These are phyloP conservation scores for Canna indica DNA, from an alignment of 176 grass and related monocot genomes.

Conservation along the genomic window DNA sequence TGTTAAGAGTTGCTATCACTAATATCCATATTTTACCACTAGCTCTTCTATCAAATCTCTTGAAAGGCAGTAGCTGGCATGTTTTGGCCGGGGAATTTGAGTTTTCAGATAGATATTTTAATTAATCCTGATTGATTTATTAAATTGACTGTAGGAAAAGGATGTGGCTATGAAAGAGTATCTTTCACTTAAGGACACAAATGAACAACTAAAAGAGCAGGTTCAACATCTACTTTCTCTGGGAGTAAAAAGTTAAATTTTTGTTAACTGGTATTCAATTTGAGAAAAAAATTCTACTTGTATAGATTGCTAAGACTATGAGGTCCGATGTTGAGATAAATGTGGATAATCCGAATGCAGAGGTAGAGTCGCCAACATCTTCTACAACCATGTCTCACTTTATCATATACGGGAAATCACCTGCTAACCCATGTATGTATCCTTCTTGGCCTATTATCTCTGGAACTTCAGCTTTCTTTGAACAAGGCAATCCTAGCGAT, in stretches of 20 bases:
- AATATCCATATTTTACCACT: not conserved
- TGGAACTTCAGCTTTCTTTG: not conserved
- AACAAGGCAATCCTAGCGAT: constrained; percentile 19
- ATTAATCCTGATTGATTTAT: not conserved
- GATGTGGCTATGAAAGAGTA: constrained; percentile 59
- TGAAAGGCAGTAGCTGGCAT: not conserved
- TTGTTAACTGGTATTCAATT: not conserved
- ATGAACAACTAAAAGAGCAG: constrained; percentile 79
- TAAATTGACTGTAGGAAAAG: constrained; percentile 48
- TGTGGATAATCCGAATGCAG: not conserved
- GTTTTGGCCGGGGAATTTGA: not conserved
- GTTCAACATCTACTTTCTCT: constrained; percentile 10
- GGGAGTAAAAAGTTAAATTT: not conserved
- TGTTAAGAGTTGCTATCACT: not conserved
- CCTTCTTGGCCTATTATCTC: constrained; percentile 31
- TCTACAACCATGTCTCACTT: constrained; percentile 18
- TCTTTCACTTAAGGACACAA: constrained; percentile 56
- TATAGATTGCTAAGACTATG: constrained; percentile 1
- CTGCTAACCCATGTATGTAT: constrained; percentile 40
- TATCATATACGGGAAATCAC: constrained; percentile 8
- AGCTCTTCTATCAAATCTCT: not conserved
- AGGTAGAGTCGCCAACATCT: constrained; percentile 14
- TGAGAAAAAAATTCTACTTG: not conserved
- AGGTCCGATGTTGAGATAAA: not conserved
- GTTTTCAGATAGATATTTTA: not conserved